Evolutionary conservation across 495 filamentous ascomycete genomes (phyloP).

Genomic region (Mytilinidion resinicola): DNA sequence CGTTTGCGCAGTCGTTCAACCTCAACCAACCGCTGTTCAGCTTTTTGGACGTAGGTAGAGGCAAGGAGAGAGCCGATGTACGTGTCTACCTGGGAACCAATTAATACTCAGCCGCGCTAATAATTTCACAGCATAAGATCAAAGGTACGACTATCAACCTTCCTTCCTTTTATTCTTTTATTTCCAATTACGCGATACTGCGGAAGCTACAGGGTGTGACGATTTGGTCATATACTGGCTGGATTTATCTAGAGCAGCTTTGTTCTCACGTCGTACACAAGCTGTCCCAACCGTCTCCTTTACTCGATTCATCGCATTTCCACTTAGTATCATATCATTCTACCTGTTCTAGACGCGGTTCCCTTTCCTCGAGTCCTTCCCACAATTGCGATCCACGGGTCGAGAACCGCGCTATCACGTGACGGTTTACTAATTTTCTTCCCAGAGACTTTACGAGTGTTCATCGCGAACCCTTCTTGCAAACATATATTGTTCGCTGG

Average conservation of each 20-base stretch:
- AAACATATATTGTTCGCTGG: constrained; percentile 40
- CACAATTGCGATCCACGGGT: no score
- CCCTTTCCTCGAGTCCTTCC: no score
- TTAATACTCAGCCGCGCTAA: no score
- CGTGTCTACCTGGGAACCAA: no score
- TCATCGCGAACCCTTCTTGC: constrained; percentile 36
- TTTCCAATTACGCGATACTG: no score
- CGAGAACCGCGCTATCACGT: no score
- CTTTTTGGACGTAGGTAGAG: constrained; percentile 37
- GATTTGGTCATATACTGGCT: no score
- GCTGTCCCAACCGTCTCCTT: neutral
- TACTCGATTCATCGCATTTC: neutral
- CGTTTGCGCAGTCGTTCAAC: constrained; percentile 34
- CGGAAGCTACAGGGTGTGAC: no score
- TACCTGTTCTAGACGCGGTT: no score
- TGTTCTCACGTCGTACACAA: no score
- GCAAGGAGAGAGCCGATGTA: constrained; percentile 37
- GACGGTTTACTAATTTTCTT: no score
- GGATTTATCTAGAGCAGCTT: no score
- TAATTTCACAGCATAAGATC: constrained; percentile 25
- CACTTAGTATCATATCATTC: neutral
- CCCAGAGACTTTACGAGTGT: constrained; percentile 35
- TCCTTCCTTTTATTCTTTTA: neutral
- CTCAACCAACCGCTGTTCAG: constrained; percentile 37
- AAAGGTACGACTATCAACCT: constrained; percentile 28